Evolutionary conservation across 2,329 filamentous ascomycete genomes (phyloP), one percentile per base, ranked within the genome.

Genomic region (Talaromyces albobiverticillius): DNA sequence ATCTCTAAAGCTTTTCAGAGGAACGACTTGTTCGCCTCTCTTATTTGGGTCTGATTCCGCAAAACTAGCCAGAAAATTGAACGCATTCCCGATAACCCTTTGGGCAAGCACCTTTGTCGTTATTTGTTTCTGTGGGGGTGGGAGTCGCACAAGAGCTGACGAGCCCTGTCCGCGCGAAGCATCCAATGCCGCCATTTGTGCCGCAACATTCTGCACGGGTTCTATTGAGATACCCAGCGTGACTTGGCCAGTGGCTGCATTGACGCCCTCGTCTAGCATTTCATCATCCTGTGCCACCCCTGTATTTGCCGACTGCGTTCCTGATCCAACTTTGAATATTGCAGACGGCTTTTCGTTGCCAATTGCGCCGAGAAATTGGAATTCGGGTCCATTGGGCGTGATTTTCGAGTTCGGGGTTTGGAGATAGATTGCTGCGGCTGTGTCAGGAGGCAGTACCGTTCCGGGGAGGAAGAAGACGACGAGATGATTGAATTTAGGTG

Each of bases 21-120:
- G 92, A 22, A 99, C 89, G 11, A 95, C 88, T 69, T 97, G 93
- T 43, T 88, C 82, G 0, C 88, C 88, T 2, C 77, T 80, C 20
- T 62, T 60, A 23, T 76, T 75, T 0, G 67, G 66, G 61, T 73
- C 77, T 54, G 81, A 80, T 34, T 84, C 83, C 56, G 87, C 89
- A 77, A 95, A 97, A 64, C 90, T 88, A 3, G 93, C 85, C 54
- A 99, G 78, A 70, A 96, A 97, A 73, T 99, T 96, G 72, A 97
- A 99, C 13, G 93, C 94, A 71, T 96, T 96, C 64, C 90, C 88
- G 64, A 99, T 97, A 63, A 99, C 96, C 59, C 90, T 80, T 73
- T 97, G 91, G 26, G 94, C 94, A 22, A 99, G 79, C 2, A 90
- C 76, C 60, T 89, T 84, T 0, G 90, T 94, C n/a, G 82, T 79